These are phyloP conservation scores for Trichoderma harzianum DNA, from an alignment of 2,329 filamentous ascomycete species.

Conservation along the genomic window DNA sequence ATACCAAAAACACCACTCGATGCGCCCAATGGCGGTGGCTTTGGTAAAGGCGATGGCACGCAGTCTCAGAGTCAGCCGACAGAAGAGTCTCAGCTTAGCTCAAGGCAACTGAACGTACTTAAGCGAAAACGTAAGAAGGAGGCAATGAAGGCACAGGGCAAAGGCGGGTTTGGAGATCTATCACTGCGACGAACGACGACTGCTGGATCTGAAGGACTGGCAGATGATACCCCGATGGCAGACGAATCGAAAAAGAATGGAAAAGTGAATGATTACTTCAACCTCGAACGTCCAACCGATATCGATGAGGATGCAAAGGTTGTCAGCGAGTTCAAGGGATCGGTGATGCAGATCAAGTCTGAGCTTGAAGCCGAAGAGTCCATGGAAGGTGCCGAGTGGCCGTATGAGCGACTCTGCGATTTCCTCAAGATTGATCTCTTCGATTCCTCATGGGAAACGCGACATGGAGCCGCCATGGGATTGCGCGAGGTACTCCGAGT, in stretches of 20 bases:
- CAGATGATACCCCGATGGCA: conserved; percentile 55
- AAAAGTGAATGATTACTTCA: conserved; percentile 81
- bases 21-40: conserved; percentile 32
- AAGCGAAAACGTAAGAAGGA: conserved; percentile 93
- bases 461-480: conserved; percentile 94
- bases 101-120: conserved; percentile 87
- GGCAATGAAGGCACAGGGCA: conserved; percentile 81
- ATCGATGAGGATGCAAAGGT: conserved; percentile 89
- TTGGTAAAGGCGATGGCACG: conserved; percentile 36
- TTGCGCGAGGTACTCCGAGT: conserved; percentile 85
- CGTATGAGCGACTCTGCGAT: conserved; percentile 88
- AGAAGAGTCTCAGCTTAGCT: conserved; percentile 76
- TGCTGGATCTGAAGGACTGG: conserved; percentile 58
- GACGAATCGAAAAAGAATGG: conserved; percentile 61
- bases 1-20: conserved; percentile 46
- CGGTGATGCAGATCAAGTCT: conserved; percentile 75
- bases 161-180: conserved; percentile 85
- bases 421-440: conserved; percentile 93
- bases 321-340: conserved; percentile 92
- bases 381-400: conserved; percentile 82
- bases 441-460: conserved; percentile 89
- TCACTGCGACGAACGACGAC: conserved; percentile 63
- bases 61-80: conserved; percentile 39
- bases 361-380: conserved; percentile 75
- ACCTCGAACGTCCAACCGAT: conserved; percentile 71